Base-by-base conservation (phyloP, 2,329 filamentous ascomycete species). In the Clarireedia sp. region DNA sequence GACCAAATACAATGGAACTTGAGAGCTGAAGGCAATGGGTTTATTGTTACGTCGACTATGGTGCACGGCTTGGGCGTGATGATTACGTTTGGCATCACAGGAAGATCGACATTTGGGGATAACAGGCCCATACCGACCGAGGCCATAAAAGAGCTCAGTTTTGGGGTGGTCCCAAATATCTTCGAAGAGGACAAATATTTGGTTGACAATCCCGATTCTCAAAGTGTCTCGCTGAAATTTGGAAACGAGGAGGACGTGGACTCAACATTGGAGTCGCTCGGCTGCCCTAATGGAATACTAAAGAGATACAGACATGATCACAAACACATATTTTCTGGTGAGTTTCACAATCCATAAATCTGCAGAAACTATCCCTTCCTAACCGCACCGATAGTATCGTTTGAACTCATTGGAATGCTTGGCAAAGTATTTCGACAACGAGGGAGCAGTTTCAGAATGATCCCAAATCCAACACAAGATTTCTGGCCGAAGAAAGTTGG, bases 391-490 rank as follows among this genome's bases (percentile, higher is more conserved):
- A 26, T 55, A 81, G 79, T 83, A 0, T 73, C 77, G 0, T 82
- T 82, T 50, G 80, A 83, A 62, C 72, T 83, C 0, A 64, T 81
- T 2, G 80, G 78, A n/a, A 82, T 83, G 79, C 67, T 82, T 1
- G 73, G 74, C 45, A 72, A 73, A 24, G 74, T 73, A 0, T 69
- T 81, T 21, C 76, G 80, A 51, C 75, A 80, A 21, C 69, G 70
- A 5, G 67, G 75, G 46, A 79, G 71, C 48, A 72, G 70, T 55
- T 82, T 78, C 58, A 77, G 77, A 1, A 75, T 76, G 65, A 70
- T 83, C 1, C 80, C 80, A 0, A 83, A 83, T 58, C 80, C 80
- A 0, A 82, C 79, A 0, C 70, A 73, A 1, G 76, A 78, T 52
- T 68, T 67, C n/a, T 82, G 78, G 79, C 74, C 80, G 56, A 78